Evolutionary conservation across 176 grass and related monocot species (phyloP).

Genomic region (Aegilops umbellulata): DNA sequence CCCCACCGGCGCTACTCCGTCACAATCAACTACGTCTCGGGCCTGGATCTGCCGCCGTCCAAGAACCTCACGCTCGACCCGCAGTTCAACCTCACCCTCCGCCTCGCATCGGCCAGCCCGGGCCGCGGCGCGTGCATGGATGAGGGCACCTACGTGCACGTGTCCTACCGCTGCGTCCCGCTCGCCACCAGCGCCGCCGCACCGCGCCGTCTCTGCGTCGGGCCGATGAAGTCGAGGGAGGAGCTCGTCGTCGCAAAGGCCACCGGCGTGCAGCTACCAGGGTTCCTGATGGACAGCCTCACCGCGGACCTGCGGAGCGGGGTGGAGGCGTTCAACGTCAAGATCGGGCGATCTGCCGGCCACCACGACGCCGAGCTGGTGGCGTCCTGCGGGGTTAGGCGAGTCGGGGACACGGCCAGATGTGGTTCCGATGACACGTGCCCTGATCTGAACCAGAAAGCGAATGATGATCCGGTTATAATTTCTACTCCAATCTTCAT

Average conservation of each 20-base stretch:
- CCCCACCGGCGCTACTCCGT: background rate
- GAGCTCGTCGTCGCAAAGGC: background rate
- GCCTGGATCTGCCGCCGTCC: background rate
- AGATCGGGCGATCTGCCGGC: background rate
- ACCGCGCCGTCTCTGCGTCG: background rate
- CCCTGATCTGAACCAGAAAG: too few relatives aligned
- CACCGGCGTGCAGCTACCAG: background rate
- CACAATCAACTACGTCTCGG: background rate
- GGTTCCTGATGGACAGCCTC: slow-evolving; percentile 13
- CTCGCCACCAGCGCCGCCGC: background rate
- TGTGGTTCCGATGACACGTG: too few relatives aligned
- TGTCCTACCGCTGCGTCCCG: background rate
- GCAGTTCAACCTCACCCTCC: too few relatives aligned
- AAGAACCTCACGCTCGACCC: background rate
- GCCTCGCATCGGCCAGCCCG: background rate
- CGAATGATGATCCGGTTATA: too few relatives aligned
- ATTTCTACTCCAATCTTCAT: too few relatives aligned
- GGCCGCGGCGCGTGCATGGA: background rate
- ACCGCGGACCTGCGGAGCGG: background rate
- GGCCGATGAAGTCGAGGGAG: too few relatives aligned
- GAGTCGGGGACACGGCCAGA: background rate
- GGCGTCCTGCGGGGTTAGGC: background rate
- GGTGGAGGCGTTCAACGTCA: background rate
- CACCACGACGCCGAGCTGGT: background rate
- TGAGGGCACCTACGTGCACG: background rate